These are phyloP conservation scores for Chytridiales sp. DNA, from an alignment of 371 early-diverging fungal species.

Conservation along the genomic window DNA sequence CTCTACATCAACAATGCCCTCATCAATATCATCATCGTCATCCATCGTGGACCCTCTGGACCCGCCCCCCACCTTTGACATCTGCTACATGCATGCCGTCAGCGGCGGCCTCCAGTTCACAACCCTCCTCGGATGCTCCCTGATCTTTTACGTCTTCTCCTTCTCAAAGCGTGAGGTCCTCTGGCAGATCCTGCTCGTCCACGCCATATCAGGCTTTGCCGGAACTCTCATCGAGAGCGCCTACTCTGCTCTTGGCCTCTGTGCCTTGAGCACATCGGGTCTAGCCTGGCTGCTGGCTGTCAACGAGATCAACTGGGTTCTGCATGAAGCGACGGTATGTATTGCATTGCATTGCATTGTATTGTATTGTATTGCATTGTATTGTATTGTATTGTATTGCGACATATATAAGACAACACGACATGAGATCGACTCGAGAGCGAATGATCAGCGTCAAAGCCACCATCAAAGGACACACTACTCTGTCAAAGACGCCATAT, in stretches of 20 bases:
- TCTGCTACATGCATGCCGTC: neutral
- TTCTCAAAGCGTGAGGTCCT: constrained; percentile 1
- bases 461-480: no score
- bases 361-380: no score
- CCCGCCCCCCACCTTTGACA: neutral
- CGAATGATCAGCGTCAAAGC: no score
- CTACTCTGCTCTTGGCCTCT: neutral
- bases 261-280: neutral
- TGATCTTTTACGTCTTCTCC: neutral
- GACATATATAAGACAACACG: no score
- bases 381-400: no score
- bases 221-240: constrained; percentile 4
- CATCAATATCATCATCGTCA: no score
- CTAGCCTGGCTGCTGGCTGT: neutral
- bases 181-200: no score
- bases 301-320: constrained; percentile 9
- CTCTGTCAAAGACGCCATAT: no score
- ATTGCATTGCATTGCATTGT: no score
- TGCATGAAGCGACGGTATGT: constrained; percentile 8
- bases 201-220: constrained; percentile 2
- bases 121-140: neutral
- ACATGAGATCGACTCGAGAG: no score
- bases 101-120: neutral
- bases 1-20: no score
- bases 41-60: no score